Conservation (phyloP, 805 yeast species). For the Candida pini region DNA sequence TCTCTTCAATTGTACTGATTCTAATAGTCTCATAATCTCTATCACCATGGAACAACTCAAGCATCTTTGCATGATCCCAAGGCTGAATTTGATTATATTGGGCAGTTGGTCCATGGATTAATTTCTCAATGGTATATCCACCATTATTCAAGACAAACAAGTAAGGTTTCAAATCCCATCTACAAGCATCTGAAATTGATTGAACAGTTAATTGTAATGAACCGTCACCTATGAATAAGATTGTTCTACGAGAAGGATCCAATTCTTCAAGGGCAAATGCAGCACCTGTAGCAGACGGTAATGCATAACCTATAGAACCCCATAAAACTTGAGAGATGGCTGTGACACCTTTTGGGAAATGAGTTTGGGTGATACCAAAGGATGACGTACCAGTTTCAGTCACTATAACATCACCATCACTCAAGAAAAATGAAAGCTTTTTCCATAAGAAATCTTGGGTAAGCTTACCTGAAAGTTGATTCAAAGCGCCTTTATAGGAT, state of each 20-base stretch:
- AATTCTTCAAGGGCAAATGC: constrained; percentile 62
- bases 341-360: constrained; percentile 54
- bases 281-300: constrained; percentile 66
- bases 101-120: constrained; percentile 63
- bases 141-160: constrained; percentile 58
- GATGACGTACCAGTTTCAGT: constrained; percentile 76
- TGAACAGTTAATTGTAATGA: constrained; percentile 65
- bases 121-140: constrained; percentile 64
- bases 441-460: constrained; percentile 70
- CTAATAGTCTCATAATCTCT: constrained; percentile 47
- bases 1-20: constrained; percentile 53
- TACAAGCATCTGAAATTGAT: constrained; percentile 60
- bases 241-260: constrained; percentile 53
- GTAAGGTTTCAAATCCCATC: constrained; percentile 56
- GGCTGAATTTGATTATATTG: constrained; percentile 61
- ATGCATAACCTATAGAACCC: constrained; percentile 72
- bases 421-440: constrained; percentile 54
- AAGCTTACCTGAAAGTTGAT: constrained; percentile 39
- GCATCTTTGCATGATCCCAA: constrained; percentile 58
- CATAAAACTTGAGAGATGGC: constrained; percentile 73
- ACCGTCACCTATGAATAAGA: constrained; percentile 63
- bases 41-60: constrained; percentile 56
- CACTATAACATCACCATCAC: constrained; percentile 60
- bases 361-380: constrained; percentile 62
- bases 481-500: constrained; percentile 36